Evolutionary conservation across 1,139 yeast genomes (phyloP).

Genomic region (Yamadazyma spencermartinsiae): DNA sequence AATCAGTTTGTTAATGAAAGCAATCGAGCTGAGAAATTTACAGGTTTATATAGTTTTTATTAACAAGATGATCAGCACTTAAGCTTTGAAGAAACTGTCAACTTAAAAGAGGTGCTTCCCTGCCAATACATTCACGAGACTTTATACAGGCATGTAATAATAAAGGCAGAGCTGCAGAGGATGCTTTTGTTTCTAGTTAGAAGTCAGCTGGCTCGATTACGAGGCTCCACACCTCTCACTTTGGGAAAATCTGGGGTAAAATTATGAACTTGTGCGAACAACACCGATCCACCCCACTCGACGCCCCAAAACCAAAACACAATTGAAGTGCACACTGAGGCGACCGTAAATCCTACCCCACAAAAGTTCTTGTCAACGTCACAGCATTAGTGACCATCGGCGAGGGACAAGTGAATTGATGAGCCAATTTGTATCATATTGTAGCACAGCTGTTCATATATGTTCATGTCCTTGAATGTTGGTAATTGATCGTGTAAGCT

Average conservation of each 20-base stretch:
- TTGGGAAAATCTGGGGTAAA: background rate
- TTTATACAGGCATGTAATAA: background rate
- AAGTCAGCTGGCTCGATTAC: too few relatives aligned
- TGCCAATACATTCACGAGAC: background rate
- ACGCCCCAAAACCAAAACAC: background rate
- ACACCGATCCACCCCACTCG: background rate
- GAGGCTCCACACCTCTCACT: background rate
- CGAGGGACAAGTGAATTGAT: too few relatives aligned
- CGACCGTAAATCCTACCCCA: too few relatives aligned
- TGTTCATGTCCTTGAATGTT: too few relatives aligned
- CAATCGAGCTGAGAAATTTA: slow-evolving; percentile 2
- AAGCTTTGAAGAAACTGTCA: background rate
- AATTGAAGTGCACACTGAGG: background rate
- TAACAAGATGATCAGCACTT: background rate
- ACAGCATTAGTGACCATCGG: too few relatives aligned
- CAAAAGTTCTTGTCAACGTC: too few relatives aligned
- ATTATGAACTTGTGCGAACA: background rate
- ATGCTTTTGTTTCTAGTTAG: background rate
- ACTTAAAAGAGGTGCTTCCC: background rate
- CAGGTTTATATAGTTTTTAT: slow-evolving; percentile 1
- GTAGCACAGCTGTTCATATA: too few relatives aligned
- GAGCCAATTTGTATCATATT: too few relatives aligned
- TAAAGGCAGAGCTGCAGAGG: background rate
- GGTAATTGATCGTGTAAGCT: too few relatives aligned
- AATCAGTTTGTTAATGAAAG: slow-evolving; percentile 4